A percentile compares a stretch with the other conserved stretches of the same genome.
Conservation (phyloP, 345 rosid species). For the Arabis alpina region DNA sequence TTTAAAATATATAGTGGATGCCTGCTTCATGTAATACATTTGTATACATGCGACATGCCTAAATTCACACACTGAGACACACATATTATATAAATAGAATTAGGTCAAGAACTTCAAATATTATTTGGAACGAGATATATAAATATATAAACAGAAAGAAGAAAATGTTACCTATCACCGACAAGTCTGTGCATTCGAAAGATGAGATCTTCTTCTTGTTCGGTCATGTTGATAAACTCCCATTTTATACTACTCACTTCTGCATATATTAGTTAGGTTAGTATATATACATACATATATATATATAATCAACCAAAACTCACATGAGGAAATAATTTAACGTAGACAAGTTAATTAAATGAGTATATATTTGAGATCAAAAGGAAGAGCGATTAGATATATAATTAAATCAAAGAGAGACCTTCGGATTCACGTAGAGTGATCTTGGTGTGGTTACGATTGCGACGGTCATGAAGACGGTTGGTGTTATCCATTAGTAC, state of each 20-base stretch:
- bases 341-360: not conserved
- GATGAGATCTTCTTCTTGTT: constrained; percentile 75
- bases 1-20: no score
- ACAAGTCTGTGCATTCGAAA: constrained; percentile 66
- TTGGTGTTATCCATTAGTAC: constrained; percentile 30
- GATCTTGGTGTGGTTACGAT: constrained; percentile 30
- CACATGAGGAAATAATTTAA: not conserved
- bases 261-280: constrained; percentile 24
- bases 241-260: constrained; percentile 70
- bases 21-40: no score
- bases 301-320: not conserved
- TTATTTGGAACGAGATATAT: not conserved
- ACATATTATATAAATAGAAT: no score
- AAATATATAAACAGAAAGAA: not conserved
- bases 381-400: constrained; percentile 4
- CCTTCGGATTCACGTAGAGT: constrained; percentile 29
- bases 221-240: constrained; percentile 63
- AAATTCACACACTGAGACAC: no score
- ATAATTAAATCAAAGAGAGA: not conserved
- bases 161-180: constrained; percentile 57
- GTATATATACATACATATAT: no score
- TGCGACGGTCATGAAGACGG: constrained; percentile 2
- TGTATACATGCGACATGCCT: no score
- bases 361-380: constrained; percentile 10
- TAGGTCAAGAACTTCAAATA: no score